A percentile compares a stretch with the other conserved stretches of the same genome.
Conservation (phyloP, 2,329 filamentous ascomycete species). For the Diaporthe aspalathi region DNA sequence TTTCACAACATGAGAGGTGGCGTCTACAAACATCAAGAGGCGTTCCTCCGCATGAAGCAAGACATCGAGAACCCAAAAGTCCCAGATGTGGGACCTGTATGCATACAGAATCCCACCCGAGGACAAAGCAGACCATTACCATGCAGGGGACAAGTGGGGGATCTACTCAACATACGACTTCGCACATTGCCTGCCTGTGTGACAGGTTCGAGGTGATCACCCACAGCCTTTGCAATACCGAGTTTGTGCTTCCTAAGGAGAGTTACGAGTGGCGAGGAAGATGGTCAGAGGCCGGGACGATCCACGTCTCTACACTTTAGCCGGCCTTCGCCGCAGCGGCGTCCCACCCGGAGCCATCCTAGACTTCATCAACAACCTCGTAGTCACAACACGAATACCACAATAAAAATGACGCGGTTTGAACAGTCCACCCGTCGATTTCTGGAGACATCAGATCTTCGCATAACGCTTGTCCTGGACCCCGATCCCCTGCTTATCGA, state of each 20-base stretch:
- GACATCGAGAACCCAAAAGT: constrained; percentile 83
- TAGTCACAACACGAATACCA: constrained; percentile 84
- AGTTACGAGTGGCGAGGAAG: constrained; percentile 89
- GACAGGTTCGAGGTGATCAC: constrained; percentile 94
- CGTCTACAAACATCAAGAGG: constrained; percentile 85
- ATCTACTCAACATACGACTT: constrained; percentile 98
- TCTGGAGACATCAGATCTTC: constrained; percentile 88
- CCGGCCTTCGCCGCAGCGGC: constrained; percentile 82
- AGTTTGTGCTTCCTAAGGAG: constrained; percentile 85
- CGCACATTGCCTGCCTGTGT: constrained; percentile 86
- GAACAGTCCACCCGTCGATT: constrained; percentile 87
- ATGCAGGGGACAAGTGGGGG: constrained; percentile 85
- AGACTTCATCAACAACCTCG: constrained; percentile 89
- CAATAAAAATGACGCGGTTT: constrained; percentile 82
- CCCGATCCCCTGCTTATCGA: constrained; percentile 86
- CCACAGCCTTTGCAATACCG: constrained; percentile 91
- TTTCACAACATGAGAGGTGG: constrained; percentile 92
- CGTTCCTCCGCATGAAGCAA: constrained; percentile 93
- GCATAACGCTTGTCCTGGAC: constrained; percentile 91
- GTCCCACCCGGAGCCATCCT: constrained; percentile 89
- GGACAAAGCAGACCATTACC: constrained; percentile 75
- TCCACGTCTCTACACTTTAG: constrained; percentile 87
- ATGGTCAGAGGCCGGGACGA: constrained; percentile 91
- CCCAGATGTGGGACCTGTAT: constrained; percentile 95
- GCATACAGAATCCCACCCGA: constrained; percentile 84